These are phyloP conservation scores for Citrullus colocynthis DNA, from an alignment of 306 rosid species.

Conservation along the genomic window DNA sequence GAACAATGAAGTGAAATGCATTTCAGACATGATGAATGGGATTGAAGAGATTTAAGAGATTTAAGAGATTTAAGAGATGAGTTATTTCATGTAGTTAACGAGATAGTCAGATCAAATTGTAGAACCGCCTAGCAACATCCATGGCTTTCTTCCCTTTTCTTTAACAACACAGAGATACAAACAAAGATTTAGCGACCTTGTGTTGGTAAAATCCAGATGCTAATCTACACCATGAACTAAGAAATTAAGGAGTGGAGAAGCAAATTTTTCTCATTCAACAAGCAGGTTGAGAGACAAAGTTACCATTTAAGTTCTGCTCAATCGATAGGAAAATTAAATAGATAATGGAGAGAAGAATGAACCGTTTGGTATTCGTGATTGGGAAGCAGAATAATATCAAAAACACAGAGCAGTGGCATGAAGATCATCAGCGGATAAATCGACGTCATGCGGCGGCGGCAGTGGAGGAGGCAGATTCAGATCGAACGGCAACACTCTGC, in stretches of 20 bases:
- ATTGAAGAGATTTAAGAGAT: background rate
- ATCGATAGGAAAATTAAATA: constrained; percentile 15
- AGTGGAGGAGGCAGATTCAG: constrained; percentile 63
- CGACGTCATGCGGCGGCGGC: constrained; percentile 10
- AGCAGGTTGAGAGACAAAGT: constrained; percentile 12
- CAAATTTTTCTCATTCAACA: constrained; percentile 14
- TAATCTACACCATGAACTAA: constrained; percentile 31
- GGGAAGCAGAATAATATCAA: constrained; percentile 11
- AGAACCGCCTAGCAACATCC: constrained; percentile 10
- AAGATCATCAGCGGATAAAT: constrained; percentile 26
- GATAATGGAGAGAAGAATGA: constrained; percentile 10
- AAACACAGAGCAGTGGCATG: constrained; percentile 53
- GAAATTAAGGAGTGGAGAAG: constrained; percentile 8
- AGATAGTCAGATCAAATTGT: constrained; percentile 22
- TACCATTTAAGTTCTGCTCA: constrained; percentile 9
- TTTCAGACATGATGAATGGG: background rate
- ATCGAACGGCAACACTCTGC: constrained; percentile 52
- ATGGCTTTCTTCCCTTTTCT: constrained; percentile 27
- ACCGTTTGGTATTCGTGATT: background rate
- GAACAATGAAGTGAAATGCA: background rate
- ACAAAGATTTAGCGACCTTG: constrained; percentile 18
- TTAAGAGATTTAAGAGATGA: background rate
- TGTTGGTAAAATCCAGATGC: constrained; percentile 19
- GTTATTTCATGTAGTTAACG: background rate
- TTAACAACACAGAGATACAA: constrained; percentile 26